These are phyloP conservation scores for Aureobasidium leucospermi DNA, from an alignment of 2,329 filamentous ascomycete genomes.

Conservation along the genomic window DNA sequence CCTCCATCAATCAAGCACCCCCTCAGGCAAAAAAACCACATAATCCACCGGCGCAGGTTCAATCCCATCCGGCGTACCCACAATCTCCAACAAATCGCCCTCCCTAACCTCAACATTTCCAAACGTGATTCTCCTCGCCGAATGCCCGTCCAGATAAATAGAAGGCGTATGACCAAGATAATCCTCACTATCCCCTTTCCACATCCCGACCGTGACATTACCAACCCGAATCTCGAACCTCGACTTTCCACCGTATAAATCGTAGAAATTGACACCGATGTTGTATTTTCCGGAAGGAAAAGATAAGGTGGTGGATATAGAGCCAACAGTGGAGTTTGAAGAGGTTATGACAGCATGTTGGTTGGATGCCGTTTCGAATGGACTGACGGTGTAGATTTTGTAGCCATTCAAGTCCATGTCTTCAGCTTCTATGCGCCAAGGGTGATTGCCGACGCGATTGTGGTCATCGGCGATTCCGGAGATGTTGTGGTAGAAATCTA, in stretches of 20 bases:
- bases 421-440: constrained; percentile 63
- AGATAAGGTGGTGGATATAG: constrained; percentile 31
- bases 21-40: constrained; percentile 52
- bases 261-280: constrained; percentile 60
- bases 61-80: constrained; percentile 50
- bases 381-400: constrained; percentile 44
- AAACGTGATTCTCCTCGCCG: constrained; percentile 57
- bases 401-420: constrained; percentile 56
- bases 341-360: constrained; percentile 49
- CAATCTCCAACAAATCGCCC: constrained; percentile 49
- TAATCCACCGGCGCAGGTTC: constrained; percentile 64
- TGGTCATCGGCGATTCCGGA: constrained; percentile 53
- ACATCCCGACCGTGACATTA: constrained; percentile 46
- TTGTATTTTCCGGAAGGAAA: constrained; percentile 52
- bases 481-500: constrained; percentile 55
- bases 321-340: constrained; percentile 43
- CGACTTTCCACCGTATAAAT: constrained; percentile 52
- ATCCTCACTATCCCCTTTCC: constrained; percentile 47
- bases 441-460: constrained; percentile 53
- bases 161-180: constrained; percentile 56
- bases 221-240: constrained; percentile 50
- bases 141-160: constrained; percentile 56
- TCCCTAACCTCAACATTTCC: constrained; percentile 40
- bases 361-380: constrained; percentile 54
- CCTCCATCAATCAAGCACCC: constrained; percentile 44